A percentile compares a stretch with the other conserved stretches of the same genome.
phyloP scores from a whole-genome alignment of 208 protist species.

The Entamoeba moshkovskii region DNA sequence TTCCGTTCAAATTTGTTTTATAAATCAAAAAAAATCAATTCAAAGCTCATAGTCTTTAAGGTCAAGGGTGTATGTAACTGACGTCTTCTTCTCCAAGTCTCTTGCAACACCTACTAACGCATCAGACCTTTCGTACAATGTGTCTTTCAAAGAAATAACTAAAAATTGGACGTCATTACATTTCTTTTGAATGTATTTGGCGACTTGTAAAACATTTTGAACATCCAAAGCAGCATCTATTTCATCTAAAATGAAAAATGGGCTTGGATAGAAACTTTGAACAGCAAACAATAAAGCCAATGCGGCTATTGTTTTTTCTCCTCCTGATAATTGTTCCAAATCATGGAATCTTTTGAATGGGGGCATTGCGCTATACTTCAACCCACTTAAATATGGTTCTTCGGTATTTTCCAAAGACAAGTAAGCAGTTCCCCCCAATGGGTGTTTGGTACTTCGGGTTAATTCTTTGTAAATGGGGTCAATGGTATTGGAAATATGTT shows the following conservation, averaged over 20 bases:
- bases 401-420: conserved; percentile 71
- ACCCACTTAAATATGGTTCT: conserved; percentile 77
- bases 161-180: conserved; percentile 64
- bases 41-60: neutral
- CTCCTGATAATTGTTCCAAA: conserved; percentile 88
- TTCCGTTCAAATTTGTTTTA: too few relatives aligned
- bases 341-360: conserved; percentile 84
- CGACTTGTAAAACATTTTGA: conserved; percentile 78
- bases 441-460: conserved; percentile 48
- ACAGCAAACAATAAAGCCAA: conserved; percentile 91
- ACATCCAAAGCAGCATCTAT: conserved; percentile 91
- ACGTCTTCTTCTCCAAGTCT: neutral
- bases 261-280: conserved; percentile 69
- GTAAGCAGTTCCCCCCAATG: conserved; percentile 69
- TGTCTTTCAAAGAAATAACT: conserved; percentile 89
- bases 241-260: conserved; percentile 96
- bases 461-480: conserved; percentile 78
- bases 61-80: neutral
- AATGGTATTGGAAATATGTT: conserved; percentile 64
- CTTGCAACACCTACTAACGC: conserved; percentile 68
- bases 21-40: neutral
- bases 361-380: conserved; percentile 83
- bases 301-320: conserved; percentile 90
- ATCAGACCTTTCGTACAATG: conserved; percentile 76
- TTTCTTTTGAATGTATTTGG: conserved; percentile 32